Conservation (phyloP, 2,329 filamentous ascomycete species). For the Sphaerulina populicola region DNA sequence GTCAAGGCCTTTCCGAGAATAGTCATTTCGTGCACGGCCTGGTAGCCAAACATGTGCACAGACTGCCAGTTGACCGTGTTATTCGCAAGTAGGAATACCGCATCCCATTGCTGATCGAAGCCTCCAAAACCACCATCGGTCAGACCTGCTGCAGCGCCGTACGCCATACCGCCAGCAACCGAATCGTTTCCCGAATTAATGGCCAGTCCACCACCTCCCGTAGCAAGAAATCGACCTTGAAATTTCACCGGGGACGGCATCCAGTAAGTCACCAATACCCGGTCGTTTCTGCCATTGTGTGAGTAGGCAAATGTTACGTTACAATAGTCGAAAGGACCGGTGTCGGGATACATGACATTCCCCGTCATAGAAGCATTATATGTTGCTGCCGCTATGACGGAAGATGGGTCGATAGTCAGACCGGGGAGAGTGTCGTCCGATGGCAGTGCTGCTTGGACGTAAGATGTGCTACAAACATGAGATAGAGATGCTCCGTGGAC, state of each 20-base stretch:
- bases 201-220: constrained; percentile 40
- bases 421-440: constrained; percentile 9
- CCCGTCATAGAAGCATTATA: constrained; percentile 30
- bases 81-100: constrained; percentile 33
- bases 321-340: constrained; percentile 35
- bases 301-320: constrained; percentile 40
- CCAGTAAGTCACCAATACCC: constrained; percentile 36
- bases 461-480: background rate
- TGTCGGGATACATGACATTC: constrained; percentile 29
- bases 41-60: constrained; percentile 46
- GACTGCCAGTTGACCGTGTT: constrained; percentile 47
- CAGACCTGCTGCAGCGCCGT: constrained; percentile 43
- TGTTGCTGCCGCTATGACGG: constrained; percentile 33
- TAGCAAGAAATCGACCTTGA: constrained; percentile 41
- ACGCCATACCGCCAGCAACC: constrained; percentile 33
- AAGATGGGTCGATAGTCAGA: constrained; percentile 36
- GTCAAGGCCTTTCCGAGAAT: constrained; percentile 41
- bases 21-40: constrained; percentile 47
- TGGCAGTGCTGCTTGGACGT: background rate
- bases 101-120: constrained; percentile 35
- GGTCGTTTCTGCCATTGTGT: constrained; percentile 34
- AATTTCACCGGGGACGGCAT: constrained; percentile 39
- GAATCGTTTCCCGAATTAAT: constrained; percentile 29
- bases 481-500: background rate
- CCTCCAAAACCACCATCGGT: constrained; percentile 46